These are phyloP conservation scores for Arachis hypogaea DNA, from an alignment of 306 rosid genomes.

Conservation along the genomic window DNA sequence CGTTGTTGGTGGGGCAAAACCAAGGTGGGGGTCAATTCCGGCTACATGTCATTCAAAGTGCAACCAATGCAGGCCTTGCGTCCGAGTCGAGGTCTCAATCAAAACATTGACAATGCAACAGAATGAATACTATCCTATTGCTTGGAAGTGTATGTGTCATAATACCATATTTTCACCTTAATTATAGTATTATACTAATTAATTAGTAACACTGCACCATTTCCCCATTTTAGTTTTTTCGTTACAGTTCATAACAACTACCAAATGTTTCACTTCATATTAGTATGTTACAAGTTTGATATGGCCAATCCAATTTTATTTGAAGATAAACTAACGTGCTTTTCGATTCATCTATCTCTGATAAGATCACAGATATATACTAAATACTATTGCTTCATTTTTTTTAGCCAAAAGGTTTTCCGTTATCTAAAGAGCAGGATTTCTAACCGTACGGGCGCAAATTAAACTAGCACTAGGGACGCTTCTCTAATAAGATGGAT, in stretches of 20 bases:
- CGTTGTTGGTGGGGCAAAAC: slow-evolving; percentile 4
- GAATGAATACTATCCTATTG: slow-evolving; percentile 60
- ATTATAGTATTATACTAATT: not conserved
- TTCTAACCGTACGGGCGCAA: not conserved
- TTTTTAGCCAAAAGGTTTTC: not conserved
- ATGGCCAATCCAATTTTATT: not conserved
- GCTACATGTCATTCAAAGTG: slow-evolving; percentile 58
- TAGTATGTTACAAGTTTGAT: too few species aligned
- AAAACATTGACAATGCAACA: slow-evolving; percentile 47
- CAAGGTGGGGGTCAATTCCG: slow-evolving; percentile 54
- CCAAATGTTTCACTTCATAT: too few species aligned
- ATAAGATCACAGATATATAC: not conserved
- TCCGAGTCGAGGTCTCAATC: slow-evolving; percentile 64
- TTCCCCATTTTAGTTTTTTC: too few species aligned
- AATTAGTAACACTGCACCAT: too few species aligned
- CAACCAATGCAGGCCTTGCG: slow-evolving; percentile 60
- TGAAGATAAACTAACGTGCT: not conserved
- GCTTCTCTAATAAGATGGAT: not conserved
- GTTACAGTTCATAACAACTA: too few species aligned
- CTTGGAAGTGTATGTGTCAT: slow-evolving; percentile 72
- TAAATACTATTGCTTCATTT: not conserved
- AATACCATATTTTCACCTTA: slow-evolving; percentile 55
- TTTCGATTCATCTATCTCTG: not conserved
- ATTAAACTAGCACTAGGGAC: not conserved
- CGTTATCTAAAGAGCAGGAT: not conserved